phyloP scores from a whole-genome alignment of 1,139 yeast genomes.

The Arxiozyma slooffiae region DNA sequence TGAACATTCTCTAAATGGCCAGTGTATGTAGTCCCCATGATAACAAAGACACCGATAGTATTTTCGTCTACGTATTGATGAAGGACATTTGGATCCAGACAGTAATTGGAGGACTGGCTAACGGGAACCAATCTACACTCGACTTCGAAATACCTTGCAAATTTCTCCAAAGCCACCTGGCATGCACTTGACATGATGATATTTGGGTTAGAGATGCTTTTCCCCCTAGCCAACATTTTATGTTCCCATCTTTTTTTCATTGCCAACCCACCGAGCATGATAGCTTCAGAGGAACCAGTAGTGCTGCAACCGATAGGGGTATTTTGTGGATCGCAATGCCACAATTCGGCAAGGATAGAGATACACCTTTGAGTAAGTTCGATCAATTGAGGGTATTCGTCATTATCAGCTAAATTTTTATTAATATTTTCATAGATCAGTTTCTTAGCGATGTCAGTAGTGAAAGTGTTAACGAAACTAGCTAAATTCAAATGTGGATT shows the following conservation, averaged over 20 bases:
- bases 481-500: conserved; percentile 78
- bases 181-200: conserved; percentile 92
- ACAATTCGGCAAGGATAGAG: conserved; percentile 64
- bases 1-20: conserved; percentile 82
- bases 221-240: conserved; percentile 49
- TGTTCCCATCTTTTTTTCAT: conserved; percentile 85
- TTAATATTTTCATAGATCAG: conserved; percentile 62
- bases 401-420: conserved; percentile 85
- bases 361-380: conserved; percentile 76
- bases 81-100: conserved; percentile 52
- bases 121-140: conserved; percentile 72
- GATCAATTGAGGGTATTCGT: conserved; percentile 81
- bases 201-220: conserved; percentile 60
- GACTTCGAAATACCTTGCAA: conserved; percentile 88
- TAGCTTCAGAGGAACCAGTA: conserved; percentile 90
- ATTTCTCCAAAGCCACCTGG: conserved; percentile 89
- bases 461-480: conserved; percentile 72
- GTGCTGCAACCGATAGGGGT: conserved; percentile 78
- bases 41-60: conserved; percentile 85
- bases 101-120: conserved; percentile 47
- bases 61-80: conserved; percentile 70
- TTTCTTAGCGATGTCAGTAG: conserved; percentile 42
- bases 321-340: conserved; percentile 50
- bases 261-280: conserved; percentile 87
- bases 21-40: conserved; percentile 84